These are phyloP conservation scores for Leccinum longicurvipes DNA, from an alignment of 768 basidiomycete species.

Conservation along the genomic window DNA sequence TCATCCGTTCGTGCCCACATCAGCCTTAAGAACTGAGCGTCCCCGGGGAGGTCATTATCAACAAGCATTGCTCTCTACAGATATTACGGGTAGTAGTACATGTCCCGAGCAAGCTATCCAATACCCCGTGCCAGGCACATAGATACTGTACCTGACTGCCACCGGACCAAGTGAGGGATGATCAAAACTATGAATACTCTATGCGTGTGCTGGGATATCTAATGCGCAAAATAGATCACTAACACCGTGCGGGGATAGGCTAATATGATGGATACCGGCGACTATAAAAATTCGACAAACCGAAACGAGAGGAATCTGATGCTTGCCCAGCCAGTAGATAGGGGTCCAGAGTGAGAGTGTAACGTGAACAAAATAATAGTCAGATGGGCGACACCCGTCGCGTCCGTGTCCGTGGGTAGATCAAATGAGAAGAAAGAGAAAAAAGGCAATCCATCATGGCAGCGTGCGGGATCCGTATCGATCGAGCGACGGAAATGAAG, in stretches of 20 bases:
- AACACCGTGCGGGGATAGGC: slow-evolving; percentile 3
- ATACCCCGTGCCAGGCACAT: neutral
- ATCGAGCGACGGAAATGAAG: slow-evolving; percentile 14
- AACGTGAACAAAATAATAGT: neutral
- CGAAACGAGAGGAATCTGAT: neutral
- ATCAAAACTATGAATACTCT: slow-evolving; percentile 12
- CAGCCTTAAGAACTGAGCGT: slow-evolving; percentile 19
- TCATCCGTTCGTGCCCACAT: neutral
- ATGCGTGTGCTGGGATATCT: slow-evolving; percentile 21
- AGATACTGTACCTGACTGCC: neutral
- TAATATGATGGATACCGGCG: neutral
- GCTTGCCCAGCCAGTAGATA: slow-evolving; percentile 4
- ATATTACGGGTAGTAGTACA: slow-evolving; percentile 1
- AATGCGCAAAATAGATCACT: slow-evolving; percentile 18
- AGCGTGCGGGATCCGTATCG: neutral
- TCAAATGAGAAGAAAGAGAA: neutral
- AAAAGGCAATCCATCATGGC: neutral
- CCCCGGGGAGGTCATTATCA: neutral
- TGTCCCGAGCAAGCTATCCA: neutral
- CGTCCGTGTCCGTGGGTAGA: slow-evolving; percentile 19
- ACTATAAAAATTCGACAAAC: slow-evolving; percentile 7
- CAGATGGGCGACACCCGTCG: slow-evolving; percentile 2
- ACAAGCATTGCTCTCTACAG: neutral
- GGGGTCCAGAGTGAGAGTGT: slow-evolving; percentile 2
- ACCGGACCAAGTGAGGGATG: neutral